A percentile compares a stretch with the other conserved stretches of the same genome.
phyloP scores from a whole-genome alignment of 2,329 filamentous ascomycete species.

The Lasiodiplodia theobromae region DNA sequence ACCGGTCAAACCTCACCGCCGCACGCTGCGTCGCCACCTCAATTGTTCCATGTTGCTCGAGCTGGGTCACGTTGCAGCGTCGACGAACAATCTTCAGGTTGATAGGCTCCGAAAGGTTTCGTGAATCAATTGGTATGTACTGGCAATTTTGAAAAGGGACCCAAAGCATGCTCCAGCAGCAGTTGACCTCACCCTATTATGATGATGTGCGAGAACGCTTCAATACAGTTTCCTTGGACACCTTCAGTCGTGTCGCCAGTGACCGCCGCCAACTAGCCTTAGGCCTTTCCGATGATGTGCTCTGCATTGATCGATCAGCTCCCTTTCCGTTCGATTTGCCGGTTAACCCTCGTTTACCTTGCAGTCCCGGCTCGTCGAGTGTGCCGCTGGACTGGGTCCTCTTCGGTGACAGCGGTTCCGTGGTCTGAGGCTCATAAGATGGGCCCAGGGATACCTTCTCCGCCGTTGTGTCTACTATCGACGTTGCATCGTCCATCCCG shows the following conservation, averaged over 20 bases:
- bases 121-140: conserved; percentile 13
- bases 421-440: background rate
- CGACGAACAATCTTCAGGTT: too few species aligned
- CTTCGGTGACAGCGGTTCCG: background rate
- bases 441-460: background rate
- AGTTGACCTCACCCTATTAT: background rate
- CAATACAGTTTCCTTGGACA: conserved; percentile 16
- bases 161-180: background rate
- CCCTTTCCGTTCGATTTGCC: background rate
- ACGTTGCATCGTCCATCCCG: background rate
- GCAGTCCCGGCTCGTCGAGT: background rate
- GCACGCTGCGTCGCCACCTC: background rate
- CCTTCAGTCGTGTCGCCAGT: conserved; percentile 16
- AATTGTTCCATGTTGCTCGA: background rate
- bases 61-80: background rate
- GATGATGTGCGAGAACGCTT: conserved; percentile 6
- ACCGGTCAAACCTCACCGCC: background rate
- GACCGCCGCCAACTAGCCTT: conserved; percentile 15
- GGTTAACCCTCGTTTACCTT: conserved; percentile 15
- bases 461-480: background rate
- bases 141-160: background rate
- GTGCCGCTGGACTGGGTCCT: conserved; percentile 8
- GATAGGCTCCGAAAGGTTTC: background rate
- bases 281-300: conserved; percentile 6
- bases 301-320: conserved; percentile 20